Base-by-base conservation (phyloP, 164 flowering plant species). In the Tinospora cordifolia region DNA sequence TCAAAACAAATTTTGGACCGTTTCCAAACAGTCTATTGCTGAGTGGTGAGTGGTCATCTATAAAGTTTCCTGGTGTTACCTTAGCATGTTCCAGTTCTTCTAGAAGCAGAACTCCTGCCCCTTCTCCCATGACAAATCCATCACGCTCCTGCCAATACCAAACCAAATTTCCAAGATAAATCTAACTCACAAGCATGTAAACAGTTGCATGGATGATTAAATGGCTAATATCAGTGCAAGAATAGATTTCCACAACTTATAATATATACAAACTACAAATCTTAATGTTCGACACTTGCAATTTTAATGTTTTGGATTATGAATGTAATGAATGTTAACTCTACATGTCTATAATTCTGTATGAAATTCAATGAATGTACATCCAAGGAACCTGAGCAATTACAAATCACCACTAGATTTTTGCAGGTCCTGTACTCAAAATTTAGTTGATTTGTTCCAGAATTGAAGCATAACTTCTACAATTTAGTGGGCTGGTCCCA, bases 61-160 rank as follows among this genome's bases (percentile, higher is more conserved):
- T 51, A 21, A 39, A 36, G n/a, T 36, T 62, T 8, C n/a, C 54
- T 67, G 59, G 62, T 36, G 22, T 63, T 39, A 92, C 98, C 96
- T 90, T 88, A 12, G 98, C 98, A 86, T 92, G 98, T 70, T 92
- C 98, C 62, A 90, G 77, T 75, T 92, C 98, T 79, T 92, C 98
- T 47, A 92, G 59, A 69, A 92, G 91, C 79, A 92, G 80, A 71
- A 90, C 96, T 38, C 98, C 96, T 69, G 98, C 91, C 68, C 98
- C 98, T 85, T 92, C 97, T 74, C 96, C 97, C 92, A 92, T 88
- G 54, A 92, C 96, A 82, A 92, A 90, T 75, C 98, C 98, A 88
- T 92, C 98, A 47, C 96, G 98, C 74, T 77, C 82, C 98, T 92
- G 88, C 65, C 60, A 77, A 76, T 65, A 25, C 68, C 66, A 62